phyloP scores from a whole-genome alignment of 768 basidiomycete genomes.

The Termitomyces sp. region DNA sequence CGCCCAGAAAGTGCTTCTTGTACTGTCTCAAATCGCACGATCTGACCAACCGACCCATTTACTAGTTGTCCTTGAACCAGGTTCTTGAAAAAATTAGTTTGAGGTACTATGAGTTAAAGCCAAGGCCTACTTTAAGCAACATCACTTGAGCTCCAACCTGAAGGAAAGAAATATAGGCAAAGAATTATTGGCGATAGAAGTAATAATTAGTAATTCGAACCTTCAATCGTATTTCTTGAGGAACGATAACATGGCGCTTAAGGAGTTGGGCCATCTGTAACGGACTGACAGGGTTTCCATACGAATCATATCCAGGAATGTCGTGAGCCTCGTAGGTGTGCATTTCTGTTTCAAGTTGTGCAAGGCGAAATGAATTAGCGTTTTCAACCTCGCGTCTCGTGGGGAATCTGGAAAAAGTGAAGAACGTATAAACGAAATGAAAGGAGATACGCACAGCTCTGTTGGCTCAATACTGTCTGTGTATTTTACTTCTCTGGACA shows the following conservation, averaged over 20 bases:
- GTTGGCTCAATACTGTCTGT: slow-evolving; percentile 77
- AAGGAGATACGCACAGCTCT: slow-evolving; percentile 53
- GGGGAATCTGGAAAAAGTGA: slow-evolving; percentile 43
- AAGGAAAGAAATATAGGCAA: neutral
- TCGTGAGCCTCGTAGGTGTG: slow-evolving; percentile 43
- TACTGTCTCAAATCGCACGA: slow-evolving; percentile 41
- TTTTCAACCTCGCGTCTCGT: slow-evolving; percentile 66
- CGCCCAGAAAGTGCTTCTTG: slow-evolving; percentile 36
- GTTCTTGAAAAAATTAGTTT: slow-evolving; percentile 40
- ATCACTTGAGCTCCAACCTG: slow-evolving; percentile 85
- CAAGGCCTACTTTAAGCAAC: slow-evolving; percentile 55
- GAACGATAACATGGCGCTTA: slow-evolving; percentile 54
- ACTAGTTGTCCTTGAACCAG: slow-evolving; percentile 63
- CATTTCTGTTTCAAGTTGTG: slow-evolving; percentile 32
- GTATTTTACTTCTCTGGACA: slow-evolving; percentile 59
- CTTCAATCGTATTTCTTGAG: slow-evolving; percentile 42
- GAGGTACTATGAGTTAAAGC: neutral
- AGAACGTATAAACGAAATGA: no score
- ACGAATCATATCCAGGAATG: slow-evolving; percentile 39
- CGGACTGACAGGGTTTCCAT: slow-evolving; percentile 27
- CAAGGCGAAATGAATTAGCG: slow-evolving; percentile 56
- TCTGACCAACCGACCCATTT: slow-evolving; percentile 65
- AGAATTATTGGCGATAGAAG: neutral
- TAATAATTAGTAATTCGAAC: slow-evolving; percentile 22
- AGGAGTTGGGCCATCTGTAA: slow-evolving; percentile 41